These are phyloP conservation scores for Boletellus sp. DNA, from an alignment of 768 basidiomycete genomes.

Conservation along the genomic window DNA sequence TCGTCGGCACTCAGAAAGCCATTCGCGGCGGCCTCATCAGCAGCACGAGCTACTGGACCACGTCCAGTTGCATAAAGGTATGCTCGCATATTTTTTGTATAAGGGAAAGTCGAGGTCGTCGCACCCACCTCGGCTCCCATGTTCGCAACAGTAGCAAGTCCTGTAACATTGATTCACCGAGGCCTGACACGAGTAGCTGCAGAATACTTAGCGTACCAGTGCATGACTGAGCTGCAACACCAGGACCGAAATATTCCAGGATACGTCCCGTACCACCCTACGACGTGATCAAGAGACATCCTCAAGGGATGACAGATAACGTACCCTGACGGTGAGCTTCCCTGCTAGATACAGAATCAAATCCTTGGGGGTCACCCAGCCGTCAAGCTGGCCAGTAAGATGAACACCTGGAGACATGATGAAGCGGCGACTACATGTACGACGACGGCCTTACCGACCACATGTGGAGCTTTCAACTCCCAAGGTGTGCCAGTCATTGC, in stretches of 20 bases:
- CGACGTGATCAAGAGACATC: conserved; percentile 1
- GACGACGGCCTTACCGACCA: conserved; percentile 55
- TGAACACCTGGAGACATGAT: conserved; percentile 59
- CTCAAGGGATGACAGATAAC: conserved; percentile 23
- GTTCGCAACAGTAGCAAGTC: conserved; percentile 92
- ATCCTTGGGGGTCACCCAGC: conserved; percentile 96
- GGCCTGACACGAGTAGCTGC: background rate
- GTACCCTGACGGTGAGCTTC: conserved; percentile 85
- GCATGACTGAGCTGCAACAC: conserved; percentile 84
- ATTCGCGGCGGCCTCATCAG: conserved; percentile 72
- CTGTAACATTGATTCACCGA: conserved; percentile 32
- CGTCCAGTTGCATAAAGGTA: conserved; percentile 92
- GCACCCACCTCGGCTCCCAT: conserved; percentile 99
- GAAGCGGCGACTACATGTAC: background rate
- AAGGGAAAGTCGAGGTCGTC: conserved; percentile 98
- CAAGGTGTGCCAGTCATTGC: conserved; percentile 98
- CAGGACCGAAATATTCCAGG: conserved; percentile 95
- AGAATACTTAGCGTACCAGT: conserved; percentile 54
- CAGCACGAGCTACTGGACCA: conserved; percentile 78
- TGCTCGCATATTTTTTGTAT: conserved; percentile 82
- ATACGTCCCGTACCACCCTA: conserved; percentile 96
- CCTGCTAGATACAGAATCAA: conserved; percentile 93
- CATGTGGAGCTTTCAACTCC: conserved; percentile 90
- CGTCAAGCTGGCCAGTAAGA: conserved; percentile 79
- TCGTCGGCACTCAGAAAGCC: conserved; percentile 84